Base-by-base conservation (phyloP, 75 land plant genomes). In the Sequoia sempervirens region DNA sequence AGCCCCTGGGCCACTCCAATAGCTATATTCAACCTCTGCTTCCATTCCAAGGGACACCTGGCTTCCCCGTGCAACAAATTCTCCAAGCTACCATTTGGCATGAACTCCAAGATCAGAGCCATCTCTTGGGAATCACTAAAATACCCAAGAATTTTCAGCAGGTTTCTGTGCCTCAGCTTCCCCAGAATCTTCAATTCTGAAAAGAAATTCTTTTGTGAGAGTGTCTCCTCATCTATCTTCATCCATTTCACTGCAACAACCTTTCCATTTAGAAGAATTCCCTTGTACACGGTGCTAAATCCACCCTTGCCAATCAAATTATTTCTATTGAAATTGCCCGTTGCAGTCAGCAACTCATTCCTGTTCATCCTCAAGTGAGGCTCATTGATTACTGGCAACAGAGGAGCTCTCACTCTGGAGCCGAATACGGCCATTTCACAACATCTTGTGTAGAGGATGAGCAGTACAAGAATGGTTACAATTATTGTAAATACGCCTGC, bases 41-140 rank as follows among this genome's bases (percentile, higher is more conserved):
- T 85, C 96, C 95, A 95, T 7, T 93, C 90, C 75, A 91, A 81
- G 34, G 69, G 46, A 34, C 83, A 56, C 64, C 83, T 87, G 28
- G 43, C 82, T 17, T 84, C 54, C 64, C 85, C 89, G 81, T 91
- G 90, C 66, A 95, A 82, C 80, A 88, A 83, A 28, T 79, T 79
- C 34, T 87, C 89, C 23, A 95, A 85, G 84, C 91, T 94, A 7
- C 97, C 97, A 79, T 92, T 92, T 34, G 88, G 91, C 97, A 95
- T 92, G 84, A 92, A 95, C 61, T 95, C 95, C 69, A 90, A 92
- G 74, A 95, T 88, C 1, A 95, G 84, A 45, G 92, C 83, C 64
- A 89, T 86, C 58, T 88, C 92, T 8, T 85, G 83, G 14, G 81
- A 81, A 38, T 89, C 92, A 64, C 88, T 86, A 83, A 92, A 94